These are phyloP conservation scores for Euphrasia arctica DNA, from an alignment of 305 asterid genomes.

Conservation along the genomic window DNA sequence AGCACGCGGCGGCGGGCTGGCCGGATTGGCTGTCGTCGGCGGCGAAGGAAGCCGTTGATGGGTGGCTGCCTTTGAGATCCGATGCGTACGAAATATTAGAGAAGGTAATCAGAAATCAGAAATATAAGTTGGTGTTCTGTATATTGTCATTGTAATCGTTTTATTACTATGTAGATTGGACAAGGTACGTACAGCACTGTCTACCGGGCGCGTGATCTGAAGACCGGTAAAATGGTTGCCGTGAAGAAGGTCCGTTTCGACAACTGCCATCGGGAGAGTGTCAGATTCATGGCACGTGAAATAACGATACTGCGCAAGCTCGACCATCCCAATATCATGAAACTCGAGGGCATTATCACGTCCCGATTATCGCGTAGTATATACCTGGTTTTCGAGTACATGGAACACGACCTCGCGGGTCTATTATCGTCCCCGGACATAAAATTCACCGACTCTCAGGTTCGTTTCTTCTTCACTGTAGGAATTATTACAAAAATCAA, in stretches of 20 bases:
- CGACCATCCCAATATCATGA: conserved; percentile 69
- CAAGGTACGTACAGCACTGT: conserved; percentile 98
- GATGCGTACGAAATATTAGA: conserved; percentile 51
- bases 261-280: conserved; percentile 85
- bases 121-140: too few relatives aligned
- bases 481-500: neutral
- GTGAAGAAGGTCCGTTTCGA: conserved; percentile 89
- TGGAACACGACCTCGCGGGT: conserved; percentile 95
- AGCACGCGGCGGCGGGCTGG: conserved; percentile 81
- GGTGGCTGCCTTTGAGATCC: conserved; percentile 73
- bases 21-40: conserved; percentile 85
- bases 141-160: too few relatives aligned
- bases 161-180: conserved; percentile 53
- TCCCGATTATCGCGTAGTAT: conserved; percentile 67
- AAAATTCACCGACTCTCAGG: conserved; percentile 86
- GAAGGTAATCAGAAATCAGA: conserved; percentile 46
- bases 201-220: conserved; percentile 73
- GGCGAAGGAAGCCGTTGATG: conserved; percentile 82
- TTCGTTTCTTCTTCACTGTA: conserved; percentile 12
- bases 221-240: conserved; percentile 69
- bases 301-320: conserved; percentile 71
- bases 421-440: conserved; percentile 65
- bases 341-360: conserved; percentile 32
- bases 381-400: conserved; percentile 84
- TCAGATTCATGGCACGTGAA: conserved; percentile 88